Evolutionary conservation across 495 filamentous ascomycete genomes (phyloP), one percentile per base, ranked within the genome.

Genomic region (Rostrohypoxylon terebratum): DNA sequence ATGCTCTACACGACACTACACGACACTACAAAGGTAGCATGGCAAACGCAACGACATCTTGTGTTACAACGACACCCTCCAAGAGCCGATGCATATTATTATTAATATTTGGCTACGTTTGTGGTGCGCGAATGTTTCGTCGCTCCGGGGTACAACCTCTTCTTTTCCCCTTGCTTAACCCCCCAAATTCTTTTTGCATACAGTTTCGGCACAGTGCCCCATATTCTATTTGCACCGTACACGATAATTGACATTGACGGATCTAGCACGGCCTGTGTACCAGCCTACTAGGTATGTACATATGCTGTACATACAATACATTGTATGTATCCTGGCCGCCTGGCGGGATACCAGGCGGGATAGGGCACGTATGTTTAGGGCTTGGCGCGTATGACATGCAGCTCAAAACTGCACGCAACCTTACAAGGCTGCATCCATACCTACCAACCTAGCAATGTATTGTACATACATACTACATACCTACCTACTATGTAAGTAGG

Each of bases 351-450:
- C 3, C 38, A 14, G 14, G 38, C 38, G 53, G 63, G 53, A 63
- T 72, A 59, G 42, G 42, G 59, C 44, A 62, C 48, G 50, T 42
- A 65, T 67, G 18, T 53, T 36, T 74, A 66, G 57, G 69, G 66
- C 71, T 74, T 74, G 71, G 71, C 63, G 44, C 36, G 71, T 58
- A 74, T 74, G 66, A 45, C 71, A 66, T 74, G 71, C 71, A 74
- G 71, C 71, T 63, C 63, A 40, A 40, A 55, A 48, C 57, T 74
- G 71, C 71, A 74, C 67, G 63, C 67, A 74, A 74, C 71, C 71
- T 70, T 74, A 70, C 71, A 74, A 74, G 71, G 71, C 71, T 74
- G 71, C 66, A 74, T 74, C 71, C 62, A 62, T 14, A n/a, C 38
- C 13, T 63, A 73, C n/a, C 16, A 7, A 45, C 42, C n/a, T n/a